These are phyloP conservation scores for Lepidium africanum DNA, from an alignment of 345 rosid species.

Conservation along the genomic window DNA sequence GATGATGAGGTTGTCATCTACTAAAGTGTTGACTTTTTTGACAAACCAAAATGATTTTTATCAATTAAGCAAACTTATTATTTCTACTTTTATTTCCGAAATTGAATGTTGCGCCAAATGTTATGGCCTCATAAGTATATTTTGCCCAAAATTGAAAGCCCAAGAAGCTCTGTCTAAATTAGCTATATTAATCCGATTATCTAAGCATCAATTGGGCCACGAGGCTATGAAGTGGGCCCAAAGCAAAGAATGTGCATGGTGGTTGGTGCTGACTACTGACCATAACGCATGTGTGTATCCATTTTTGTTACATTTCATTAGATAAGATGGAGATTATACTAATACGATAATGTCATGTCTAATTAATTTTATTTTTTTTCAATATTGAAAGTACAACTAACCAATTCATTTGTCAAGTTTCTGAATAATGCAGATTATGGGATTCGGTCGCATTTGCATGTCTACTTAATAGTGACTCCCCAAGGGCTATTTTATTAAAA, in stretches of 20 bases:
- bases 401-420: too few relatives aligned
- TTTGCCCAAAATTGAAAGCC: neutral
- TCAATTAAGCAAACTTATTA: neutral
- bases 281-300: neutral
- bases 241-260: neutral
- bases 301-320: neutral
- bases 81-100: too few relatives aligned
- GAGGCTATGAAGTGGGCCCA: neutral
- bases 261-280: too few relatives aligned
- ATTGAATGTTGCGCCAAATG: neutral
- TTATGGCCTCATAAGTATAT: neutral
- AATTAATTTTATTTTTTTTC: too few relatives aligned
- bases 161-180: neutral
- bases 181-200: neutral
- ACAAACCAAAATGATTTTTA: neutral
- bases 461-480: neutral
- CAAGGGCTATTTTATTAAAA: neutral
- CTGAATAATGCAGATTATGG: too few relatives aligned
- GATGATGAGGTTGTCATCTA: conserved; percentile 1
- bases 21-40: conserved; percentile 6
- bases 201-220: neutral
- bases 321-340: neutral
- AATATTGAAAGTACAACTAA: too few relatives aligned
- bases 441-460: too few relatives aligned
- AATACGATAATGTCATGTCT: too few relatives aligned